Conservation (phyloP, 2,329 filamentous ascomycete species). For the Colletotrichum sp. region DNA sequence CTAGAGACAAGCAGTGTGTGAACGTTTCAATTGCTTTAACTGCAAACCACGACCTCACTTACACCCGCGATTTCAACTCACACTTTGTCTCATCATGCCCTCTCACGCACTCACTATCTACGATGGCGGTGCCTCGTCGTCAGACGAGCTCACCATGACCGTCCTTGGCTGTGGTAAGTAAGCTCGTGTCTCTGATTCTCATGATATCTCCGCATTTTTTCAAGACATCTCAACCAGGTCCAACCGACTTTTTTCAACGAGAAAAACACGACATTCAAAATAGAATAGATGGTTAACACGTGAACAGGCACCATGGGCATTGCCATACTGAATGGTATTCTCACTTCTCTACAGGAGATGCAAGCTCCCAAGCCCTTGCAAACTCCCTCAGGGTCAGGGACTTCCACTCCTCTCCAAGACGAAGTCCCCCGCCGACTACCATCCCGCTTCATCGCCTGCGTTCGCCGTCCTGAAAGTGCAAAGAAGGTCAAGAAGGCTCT, state of each 20-base stretch:
- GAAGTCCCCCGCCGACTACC: slow-evolving; percentile 66
- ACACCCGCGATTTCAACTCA: background rate
- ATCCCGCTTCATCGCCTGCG: slow-evolving; percentile 80
- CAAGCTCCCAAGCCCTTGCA: slow-evolving; percentile 51
- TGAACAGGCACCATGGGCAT: slow-evolving; percentile 79
- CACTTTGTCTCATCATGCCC: slow-evolving; percentile 26
- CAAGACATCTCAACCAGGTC: background rate
- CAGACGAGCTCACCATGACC: slow-evolving; percentile 70
- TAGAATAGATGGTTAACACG: slow-evolving; percentile 2
- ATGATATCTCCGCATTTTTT: background rate
- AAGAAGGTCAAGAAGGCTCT: slow-evolving; percentile 72
- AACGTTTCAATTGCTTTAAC: background rate
- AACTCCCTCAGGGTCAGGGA: slow-evolving; percentile 40
- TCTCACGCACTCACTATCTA: slow-evolving; percentile 32
- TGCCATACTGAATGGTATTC: slow-evolving; percentile 81
- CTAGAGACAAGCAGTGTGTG: background rate
- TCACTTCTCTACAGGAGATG: slow-evolving; percentile 68
- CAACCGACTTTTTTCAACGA: background rate
- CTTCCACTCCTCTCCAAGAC: slow-evolving; percentile 46
- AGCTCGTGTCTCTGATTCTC: background rate
- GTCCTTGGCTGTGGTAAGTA: slow-evolving; percentile 81
- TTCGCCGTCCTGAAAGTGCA: slow-evolving; percentile 72
- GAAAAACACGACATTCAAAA: background rate
- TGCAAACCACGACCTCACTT: slow-evolving; percentile 1
- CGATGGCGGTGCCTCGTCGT: slow-evolving; percentile 26